Evolutionary conservation across 306 rosid genomes (phyloP).

Genomic region (Quercus ilex): DNA sequence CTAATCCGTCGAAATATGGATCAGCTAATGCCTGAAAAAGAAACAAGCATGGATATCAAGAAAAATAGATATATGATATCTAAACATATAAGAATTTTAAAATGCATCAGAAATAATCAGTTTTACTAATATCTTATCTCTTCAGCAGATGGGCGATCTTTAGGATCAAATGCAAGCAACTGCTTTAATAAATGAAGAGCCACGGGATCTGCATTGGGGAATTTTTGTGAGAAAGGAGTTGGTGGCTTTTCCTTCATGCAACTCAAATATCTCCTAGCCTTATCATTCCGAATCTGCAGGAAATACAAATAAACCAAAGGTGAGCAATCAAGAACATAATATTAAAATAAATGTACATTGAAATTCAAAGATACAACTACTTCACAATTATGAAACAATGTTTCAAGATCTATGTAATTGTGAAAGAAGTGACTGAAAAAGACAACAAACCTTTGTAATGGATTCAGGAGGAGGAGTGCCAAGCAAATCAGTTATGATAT

Average conservation of each 20-base stretch:
- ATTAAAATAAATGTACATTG: background rate
- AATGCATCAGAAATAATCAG: background rate
- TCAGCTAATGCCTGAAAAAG: constrained; percentile 55
- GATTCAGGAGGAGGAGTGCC: constrained; percentile 60
- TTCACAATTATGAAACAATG: background rate
- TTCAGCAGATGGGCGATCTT: constrained; percentile 59
- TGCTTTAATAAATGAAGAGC: constrained; percentile 58
- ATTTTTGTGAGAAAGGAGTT: constrained; percentile 45
- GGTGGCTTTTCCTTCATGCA: constrained; percentile 46
- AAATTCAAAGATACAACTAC: background rate
- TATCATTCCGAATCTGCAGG: constrained; percentile 62
- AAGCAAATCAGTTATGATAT: constrained; percentile 59
- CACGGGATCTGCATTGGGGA: constrained; percentile 54
- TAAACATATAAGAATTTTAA: background rate
- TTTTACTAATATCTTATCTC: constrained; percentile 39
- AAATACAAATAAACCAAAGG: background rate
- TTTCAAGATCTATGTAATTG: background rate
- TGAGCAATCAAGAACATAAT: constrained; percentile 6
- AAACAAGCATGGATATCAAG: constrained; percentile 3
- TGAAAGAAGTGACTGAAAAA: background rate
- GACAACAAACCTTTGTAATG: constrained; percentile 41
- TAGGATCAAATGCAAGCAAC: constrained; percentile 65
- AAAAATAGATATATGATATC: background rate
- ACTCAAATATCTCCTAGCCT: constrained; percentile 58
- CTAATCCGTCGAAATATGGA: constrained; percentile 56